Evolutionary conservation across 140 eudicot species (phyloP).

Genomic region (Anethum foeniculum): DNA sequence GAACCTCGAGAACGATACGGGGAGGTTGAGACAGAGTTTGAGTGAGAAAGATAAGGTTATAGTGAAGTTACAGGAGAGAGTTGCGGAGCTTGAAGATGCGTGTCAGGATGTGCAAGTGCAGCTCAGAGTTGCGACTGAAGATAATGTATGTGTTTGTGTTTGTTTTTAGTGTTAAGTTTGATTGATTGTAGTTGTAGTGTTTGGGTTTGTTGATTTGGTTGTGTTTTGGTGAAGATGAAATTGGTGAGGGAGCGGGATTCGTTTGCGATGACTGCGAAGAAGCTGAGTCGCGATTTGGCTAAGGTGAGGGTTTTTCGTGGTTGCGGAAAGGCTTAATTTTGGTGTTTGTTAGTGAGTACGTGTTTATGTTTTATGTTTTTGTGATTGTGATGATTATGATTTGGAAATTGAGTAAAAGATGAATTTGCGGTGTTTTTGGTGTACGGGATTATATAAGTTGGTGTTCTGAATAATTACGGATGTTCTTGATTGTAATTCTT

Average conservation of each 20-base stretch:
- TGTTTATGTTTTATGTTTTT: neutral
- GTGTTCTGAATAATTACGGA: neutral
- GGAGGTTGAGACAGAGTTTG: conserved; percentile 36
- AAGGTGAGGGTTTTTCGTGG: conserved; percentile 39
- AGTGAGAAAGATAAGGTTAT: conserved; percentile 52
- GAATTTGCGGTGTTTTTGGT: neutral
- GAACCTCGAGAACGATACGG: conserved; percentile 67
- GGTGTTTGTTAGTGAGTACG: neutral
- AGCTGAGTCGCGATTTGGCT: conserved; percentile 72
- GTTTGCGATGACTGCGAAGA: conserved; percentile 58
- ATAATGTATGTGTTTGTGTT: conserved; percentile 41
- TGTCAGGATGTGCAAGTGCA: conserved; percentile 57
- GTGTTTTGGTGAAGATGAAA: conserved; percentile 46
- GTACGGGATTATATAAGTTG: too few relatives aligned
- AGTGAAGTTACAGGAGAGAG: conserved; percentile 54
- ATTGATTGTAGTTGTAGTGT: neutral
- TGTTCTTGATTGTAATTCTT: neutral
- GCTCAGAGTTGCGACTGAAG: conserved; percentile 49
- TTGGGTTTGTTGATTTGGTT: neutral
- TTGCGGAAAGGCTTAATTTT: neutral
- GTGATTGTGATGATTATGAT: neutral
- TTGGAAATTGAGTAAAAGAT: too few relatives aligned
- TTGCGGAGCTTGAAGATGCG: conserved; percentile 43
- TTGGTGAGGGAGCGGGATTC: conserved; percentile 78
- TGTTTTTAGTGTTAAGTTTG: neutral